Conservation (phyloP, 306 rosid species). For the Neltuma alba region DNA sequence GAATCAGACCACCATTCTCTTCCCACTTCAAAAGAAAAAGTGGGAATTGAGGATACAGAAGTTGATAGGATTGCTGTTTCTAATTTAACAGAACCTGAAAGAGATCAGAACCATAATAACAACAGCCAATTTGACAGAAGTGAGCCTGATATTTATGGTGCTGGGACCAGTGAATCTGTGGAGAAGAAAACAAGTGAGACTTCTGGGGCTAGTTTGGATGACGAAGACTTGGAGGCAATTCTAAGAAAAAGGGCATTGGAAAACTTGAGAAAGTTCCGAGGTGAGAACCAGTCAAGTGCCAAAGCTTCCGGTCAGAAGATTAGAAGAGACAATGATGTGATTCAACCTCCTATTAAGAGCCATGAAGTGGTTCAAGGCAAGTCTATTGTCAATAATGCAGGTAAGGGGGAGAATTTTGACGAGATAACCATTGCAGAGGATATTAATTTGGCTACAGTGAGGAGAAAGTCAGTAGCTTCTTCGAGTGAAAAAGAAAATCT, state of each 20-base stretch:
- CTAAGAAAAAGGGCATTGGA: conserved; percentile 84
- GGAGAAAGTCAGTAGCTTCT: conserved; percentile 36
- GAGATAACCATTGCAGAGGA: conserved; percentile 44
- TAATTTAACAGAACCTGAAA: conserved; percentile 23
- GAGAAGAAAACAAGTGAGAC: conserved; percentile 42
- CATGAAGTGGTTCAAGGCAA: conserved; percentile 48
- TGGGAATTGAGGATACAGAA: conserved; percentile 42
- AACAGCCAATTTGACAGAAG: conserved; percentile 4
- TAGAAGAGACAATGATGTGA: conserved; percentile 44
- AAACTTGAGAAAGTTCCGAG: conserved; percentile 72
- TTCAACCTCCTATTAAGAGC: conserved; percentile 37
- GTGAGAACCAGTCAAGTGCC: conserved; percentile 39
- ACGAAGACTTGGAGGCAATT: conserved; percentile 68
- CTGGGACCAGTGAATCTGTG: conserved; percentile 32
- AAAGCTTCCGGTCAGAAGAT: conserved; percentile 46
- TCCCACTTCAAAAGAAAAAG: conserved; percentile 41
- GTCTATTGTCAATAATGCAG: conserved; percentile 37
- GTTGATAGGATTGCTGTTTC: conserved; percentile 42
- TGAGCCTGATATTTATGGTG: conserved; percentile 37
- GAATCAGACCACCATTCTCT: conserved; percentile 45
- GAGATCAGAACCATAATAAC: conserved; percentile 28
- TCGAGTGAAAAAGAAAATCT: conserved; percentile 34
- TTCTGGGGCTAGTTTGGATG: conserved; percentile 44
- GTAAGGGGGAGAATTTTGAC: conserved; percentile 33
- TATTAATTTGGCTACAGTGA: conserved; percentile 31